Percentiles rank a stretch among this genome's conserved stretches.
phyloP scores from a whole-genome alignment of 2,329 filamentous ascomycete species.

The Endothia cerciana region DNA sequence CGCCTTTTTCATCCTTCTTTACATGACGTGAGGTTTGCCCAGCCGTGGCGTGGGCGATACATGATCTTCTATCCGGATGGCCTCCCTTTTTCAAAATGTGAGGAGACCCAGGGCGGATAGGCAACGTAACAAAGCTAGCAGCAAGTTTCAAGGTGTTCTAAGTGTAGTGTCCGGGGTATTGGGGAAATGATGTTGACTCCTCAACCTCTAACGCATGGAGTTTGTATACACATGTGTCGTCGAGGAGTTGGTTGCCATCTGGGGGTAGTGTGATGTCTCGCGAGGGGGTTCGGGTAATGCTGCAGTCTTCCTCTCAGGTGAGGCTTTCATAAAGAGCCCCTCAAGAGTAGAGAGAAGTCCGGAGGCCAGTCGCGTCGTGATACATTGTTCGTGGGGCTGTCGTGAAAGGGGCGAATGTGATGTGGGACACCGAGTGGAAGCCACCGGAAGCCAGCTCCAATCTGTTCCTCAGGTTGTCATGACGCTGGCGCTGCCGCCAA shows the following conservation, averaged over 20 bases:
- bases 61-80: constrained; percentile 29
- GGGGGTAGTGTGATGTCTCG: constrained; percentile 27
- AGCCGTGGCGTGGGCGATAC: constrained; percentile 30
- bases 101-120: constrained; percentile 22
- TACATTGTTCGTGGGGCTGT: constrained; percentile 21
- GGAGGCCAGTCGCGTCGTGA: constrained; percentile 23
- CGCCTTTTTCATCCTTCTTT: constrained; percentile 29
- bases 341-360: neutral
- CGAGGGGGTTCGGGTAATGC: constrained; percentile 18
- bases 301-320: constrained; percentile 22
- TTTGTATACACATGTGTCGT: constrained; percentile 41
- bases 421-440: constrained; percentile 23
- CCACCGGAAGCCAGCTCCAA: constrained; percentile 13
- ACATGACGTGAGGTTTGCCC: constrained; percentile 30
- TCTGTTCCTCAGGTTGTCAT: constrained; percentile 51
- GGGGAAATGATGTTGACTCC: constrained; percentile 37
- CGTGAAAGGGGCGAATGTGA: constrained; percentile 25
- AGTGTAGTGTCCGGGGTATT: constrained; percentile 32
- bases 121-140: constrained; percentile 29
- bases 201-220: constrained; percentile 34
- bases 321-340: constrained; percentile 9
- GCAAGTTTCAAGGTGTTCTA: constrained; percentile 31
- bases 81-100: constrained; percentile 22
- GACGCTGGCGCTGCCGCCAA: constrained; percentile 56
- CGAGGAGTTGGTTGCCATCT: constrained; percentile 34